Conservation (phyloP, 352 stramenopile species). For the Phytopythium montanum region DNA sequence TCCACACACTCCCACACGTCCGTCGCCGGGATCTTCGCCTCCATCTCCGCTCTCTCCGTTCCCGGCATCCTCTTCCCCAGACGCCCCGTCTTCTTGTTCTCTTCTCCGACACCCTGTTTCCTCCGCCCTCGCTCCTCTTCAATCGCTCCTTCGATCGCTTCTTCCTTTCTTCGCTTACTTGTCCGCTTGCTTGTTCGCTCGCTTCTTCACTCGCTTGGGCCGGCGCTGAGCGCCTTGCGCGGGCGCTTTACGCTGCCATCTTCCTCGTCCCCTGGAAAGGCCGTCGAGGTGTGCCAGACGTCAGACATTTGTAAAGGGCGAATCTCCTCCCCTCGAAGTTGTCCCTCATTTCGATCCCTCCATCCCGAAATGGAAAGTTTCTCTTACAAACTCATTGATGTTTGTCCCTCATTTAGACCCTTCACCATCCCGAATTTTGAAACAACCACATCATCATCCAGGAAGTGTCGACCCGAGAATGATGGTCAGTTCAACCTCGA, state of each 20-base stretch:
- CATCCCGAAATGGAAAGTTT: background rate
- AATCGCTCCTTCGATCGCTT: background rate
- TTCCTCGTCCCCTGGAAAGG: conserved; percentile 3
- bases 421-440: background rate
- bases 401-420: background rate
- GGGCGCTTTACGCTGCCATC: conserved; percentile 7
- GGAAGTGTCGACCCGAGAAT: background rate
- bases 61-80: background rate
- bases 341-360: background rate
- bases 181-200: background rate
- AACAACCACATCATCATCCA: background rate
- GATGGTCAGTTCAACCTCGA: conserved; percentile 1
- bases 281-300: conserved; percentile 1
- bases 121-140: too few relatives aligned
- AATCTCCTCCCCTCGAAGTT: background rate
- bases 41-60: background rate
- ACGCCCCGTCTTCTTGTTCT: background rate
- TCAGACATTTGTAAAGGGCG: background rate
- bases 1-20: conserved; percentile 26
- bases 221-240: background rate
- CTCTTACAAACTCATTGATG: too few relatives aligned
- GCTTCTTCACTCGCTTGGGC: background rate
- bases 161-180: background rate
- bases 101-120: conserved; percentile 5
- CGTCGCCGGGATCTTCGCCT: background rate